Evolutionary conservation across 345 rosid species (phyloP).

Genomic region (Triadica sebifera): DNA sequence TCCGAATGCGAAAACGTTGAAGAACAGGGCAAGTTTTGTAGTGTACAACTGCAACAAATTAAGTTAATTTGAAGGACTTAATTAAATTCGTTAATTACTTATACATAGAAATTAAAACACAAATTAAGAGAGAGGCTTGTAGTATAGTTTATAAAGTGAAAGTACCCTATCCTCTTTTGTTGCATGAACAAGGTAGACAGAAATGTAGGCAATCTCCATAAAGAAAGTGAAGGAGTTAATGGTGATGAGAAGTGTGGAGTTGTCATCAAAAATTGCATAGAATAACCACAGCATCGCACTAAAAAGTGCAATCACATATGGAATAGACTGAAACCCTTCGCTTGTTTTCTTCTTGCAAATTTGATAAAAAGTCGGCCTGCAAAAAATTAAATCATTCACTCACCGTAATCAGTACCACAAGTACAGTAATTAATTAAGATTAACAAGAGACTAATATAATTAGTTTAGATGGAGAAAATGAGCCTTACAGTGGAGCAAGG

Average conservation of each 20-base stretch:
- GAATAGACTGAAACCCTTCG: conserved; percentile 31
- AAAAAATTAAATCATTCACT: too few species aligned
- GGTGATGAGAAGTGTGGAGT: conserved; percentile 26
- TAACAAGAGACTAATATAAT: too few species aligned
- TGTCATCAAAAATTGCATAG: conserved; percentile 27
- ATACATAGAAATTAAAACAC: background rate
- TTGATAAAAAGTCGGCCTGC: conserved; percentile 31
- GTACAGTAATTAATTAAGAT: too few species aligned
- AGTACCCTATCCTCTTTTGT: conserved; percentile 24
- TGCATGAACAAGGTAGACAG: conserved; percentile 22
- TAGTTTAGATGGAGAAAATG: background rate
- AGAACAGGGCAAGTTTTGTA: conserved; percentile 41
- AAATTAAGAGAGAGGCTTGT: background rate
- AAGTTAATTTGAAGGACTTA: background rate
- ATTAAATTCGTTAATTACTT: background rate
- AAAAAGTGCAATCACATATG: conserved; percentile 30
- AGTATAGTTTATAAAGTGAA: background rate
- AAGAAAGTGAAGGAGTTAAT: conserved; percentile 29
- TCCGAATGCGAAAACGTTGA: conserved; percentile 68
- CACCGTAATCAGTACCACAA: too few species aligned
- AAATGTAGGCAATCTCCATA: conserved; percentile 26
- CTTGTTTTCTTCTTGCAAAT: conserved; percentile 36
- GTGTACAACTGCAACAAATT: conserved; percentile 46
- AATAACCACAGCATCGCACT: conserved; percentile 39
- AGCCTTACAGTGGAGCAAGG: conserved; percentile 27